These are phyloP conservation scores for Penicillium canariense DNA, from an alignment of 495 filamentous ascomycete species.

Conservation along the genomic window DNA sequence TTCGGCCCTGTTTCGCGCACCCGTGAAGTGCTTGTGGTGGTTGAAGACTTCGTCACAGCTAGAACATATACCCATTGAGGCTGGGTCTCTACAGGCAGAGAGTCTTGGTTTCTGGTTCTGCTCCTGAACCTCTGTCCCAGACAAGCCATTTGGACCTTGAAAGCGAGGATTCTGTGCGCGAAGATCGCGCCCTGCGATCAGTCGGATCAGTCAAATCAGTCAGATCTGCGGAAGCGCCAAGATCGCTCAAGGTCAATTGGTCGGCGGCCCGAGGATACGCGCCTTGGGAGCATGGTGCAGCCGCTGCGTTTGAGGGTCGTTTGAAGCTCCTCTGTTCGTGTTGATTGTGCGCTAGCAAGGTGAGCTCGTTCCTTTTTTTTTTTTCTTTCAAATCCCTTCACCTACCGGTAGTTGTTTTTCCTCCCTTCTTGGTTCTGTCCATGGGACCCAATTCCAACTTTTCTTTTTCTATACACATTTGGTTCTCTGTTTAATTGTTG, in stretches of 20 bases:
- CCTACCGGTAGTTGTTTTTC: neutral
- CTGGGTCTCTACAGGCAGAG: neutral
- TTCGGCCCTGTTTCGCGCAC: neutral
- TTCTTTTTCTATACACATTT: neutral
- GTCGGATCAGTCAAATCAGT: neutral
- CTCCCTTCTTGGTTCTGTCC: neutral
- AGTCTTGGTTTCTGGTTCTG: too few relatives aligned
- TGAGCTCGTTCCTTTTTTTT: slow-evolving; percentile 21
- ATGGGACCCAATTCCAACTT: neutral
- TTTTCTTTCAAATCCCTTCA: neutral
- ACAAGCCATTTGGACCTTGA: neutral
- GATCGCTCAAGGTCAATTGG: slow-evolving; percentile 13
- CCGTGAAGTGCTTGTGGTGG: neutral
- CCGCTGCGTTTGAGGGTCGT: slow-evolving; percentile 28
- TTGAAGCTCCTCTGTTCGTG: slow-evolving; percentile 15
- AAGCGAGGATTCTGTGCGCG: neutral
- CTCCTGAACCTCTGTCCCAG: neutral
- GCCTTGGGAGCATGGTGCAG: slow-evolving; percentile 38
- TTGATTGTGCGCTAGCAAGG: slow-evolving; percentile 34
- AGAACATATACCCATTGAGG: neutral
- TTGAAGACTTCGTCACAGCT: neutral
- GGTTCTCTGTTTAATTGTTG: neutral
- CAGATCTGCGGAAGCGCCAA: slow-evolving; percentile 4
- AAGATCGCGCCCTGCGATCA: neutral
- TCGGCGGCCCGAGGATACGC: slow-evolving; percentile 14